These are phyloP conservation scores for Eucalyptus grandis DNA, from an alignment of 345 rosid genomes.

Conservation along the genomic window DNA sequence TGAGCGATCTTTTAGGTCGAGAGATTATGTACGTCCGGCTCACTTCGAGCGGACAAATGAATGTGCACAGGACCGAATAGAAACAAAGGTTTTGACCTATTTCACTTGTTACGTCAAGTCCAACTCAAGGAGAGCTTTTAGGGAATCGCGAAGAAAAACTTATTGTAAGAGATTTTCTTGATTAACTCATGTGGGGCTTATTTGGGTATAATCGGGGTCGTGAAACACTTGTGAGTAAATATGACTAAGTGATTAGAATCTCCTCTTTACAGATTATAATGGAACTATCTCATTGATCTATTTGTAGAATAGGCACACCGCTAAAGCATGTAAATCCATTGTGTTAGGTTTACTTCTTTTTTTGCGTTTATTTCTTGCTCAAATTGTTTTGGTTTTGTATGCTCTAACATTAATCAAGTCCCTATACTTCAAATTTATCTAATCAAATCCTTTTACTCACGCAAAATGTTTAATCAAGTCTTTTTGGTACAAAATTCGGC, in stretches of 20 bases:
- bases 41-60: not conserved
- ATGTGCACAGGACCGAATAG: not conserved
- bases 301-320: not conserved
- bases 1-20: not conserved
- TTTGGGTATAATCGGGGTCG: not conserved
- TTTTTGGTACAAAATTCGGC: not conserved
- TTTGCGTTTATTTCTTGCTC: not conserved
- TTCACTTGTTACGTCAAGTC: not conserved
- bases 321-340: not conserved
- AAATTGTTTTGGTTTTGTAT: not conserved
- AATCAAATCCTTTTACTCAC: not conserved
- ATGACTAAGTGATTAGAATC: not conserved
- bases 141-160: not conserved
- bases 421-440: not conserved
- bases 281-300: not conserved
- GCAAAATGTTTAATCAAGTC: not conserved
- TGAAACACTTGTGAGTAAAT: not conserved
- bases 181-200: not conserved
- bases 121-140: not conserved
- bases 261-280: not conserved
- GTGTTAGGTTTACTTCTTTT: not conserved
- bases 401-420: not conserved
- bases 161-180: not conserved
- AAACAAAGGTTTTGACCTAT: not conserved
- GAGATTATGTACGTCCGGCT: not conserved